These are phyloP conservation scores for Marchantia polymorpha DNA, from an alignment of 225 moss, liverwort and hornwort genomes.

Conservation along the genomic window DNA sequence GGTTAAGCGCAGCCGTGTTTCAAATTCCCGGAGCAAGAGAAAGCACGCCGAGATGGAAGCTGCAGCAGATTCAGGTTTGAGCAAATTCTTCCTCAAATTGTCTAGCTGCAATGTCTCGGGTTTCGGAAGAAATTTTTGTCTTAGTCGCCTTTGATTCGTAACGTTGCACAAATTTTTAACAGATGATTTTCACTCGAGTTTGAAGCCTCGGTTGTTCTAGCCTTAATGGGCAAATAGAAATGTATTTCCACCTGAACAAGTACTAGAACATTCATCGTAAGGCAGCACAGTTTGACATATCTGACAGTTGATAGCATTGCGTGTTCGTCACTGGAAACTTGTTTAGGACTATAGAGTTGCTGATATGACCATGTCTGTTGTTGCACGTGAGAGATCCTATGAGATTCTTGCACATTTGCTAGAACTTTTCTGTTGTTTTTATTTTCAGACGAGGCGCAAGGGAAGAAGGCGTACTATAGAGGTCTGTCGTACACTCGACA, in stretches of 20 bases:
- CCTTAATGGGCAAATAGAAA: too few relatives aligned
- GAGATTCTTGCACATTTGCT: neutral
- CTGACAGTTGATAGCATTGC: too few relatives aligned
- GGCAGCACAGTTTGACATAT: too few relatives aligned
- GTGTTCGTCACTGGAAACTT: too few relatives aligned
- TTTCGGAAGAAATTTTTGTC: neutral
- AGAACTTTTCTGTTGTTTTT: neutral
- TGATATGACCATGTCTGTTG: neutral
- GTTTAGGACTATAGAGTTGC: neutral
- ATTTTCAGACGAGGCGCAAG: constrained; percentile 65
- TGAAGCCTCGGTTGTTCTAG: too few relatives aligned
- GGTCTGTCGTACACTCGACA: constrained; percentile 82
- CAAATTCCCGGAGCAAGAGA: constrained; percentile 69
- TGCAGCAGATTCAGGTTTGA: constrained; percentile 65
- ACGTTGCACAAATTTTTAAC: neutral
- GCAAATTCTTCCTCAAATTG: neutral
- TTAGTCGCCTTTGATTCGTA: neutral
- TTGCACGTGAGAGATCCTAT: neutral
- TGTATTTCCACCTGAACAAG: too few relatives aligned
- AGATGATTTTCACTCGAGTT: too few relatives aligned
- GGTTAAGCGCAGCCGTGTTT: constrained; percentile 76
- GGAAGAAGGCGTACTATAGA: constrained; percentile 64
- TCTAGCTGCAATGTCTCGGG: neutral
- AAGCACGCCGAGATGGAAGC: constrained; percentile 83
- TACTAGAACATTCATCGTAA: too few relatives aligned